These are phyloP conservation scores for Neopestalotiopsis sp. DNA, from an alignment of 2,329 filamentous ascomycete genomes.

Conservation along the genomic window DNA sequence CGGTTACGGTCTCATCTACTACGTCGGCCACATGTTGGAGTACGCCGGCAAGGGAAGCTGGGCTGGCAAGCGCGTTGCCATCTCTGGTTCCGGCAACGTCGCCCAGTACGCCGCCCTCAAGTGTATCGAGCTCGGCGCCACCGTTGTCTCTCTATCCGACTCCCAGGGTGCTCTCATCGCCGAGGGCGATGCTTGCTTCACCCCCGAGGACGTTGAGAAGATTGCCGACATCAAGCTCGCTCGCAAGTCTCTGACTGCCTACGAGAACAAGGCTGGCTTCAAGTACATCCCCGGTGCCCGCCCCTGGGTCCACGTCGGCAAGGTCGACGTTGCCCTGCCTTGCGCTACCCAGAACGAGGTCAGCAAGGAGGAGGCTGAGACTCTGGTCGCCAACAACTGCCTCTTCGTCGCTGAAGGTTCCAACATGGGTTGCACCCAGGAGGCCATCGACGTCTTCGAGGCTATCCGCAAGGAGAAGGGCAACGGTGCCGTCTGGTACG, in stretches of 20 bases:
- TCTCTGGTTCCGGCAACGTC: conserved; percentile 97
- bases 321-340: conserved; percentile 90
- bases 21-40: conserved; percentile 93
- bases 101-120: conserved; percentile 98
- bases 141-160: conserved; percentile 91
- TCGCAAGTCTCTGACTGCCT: conserved; percentile 79
- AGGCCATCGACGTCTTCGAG: conserved; percentile 94
- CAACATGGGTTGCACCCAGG: conserved; percentile 99
- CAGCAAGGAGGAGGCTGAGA: conserved; percentile 85
- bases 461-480: conserved; percentile 73
- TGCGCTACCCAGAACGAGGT: conserved; percentile 98
- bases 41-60: conserved; percentile 87
- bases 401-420: conserved; percentile 93
- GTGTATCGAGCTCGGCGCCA: conserved; percentile 92
- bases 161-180: conserved; percentile 85
- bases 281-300: conserved; percentile 86
- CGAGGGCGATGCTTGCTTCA: conserved; percentile 72
- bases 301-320: conserved; percentile 89
- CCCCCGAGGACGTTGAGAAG: conserved; percentile 75
- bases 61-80: conserved; percentile 88
- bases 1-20: conserved; percentile 95
- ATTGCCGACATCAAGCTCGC: conserved; percentile 88
- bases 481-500: conserved; percentile 84
- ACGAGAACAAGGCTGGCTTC: conserved; percentile 67
- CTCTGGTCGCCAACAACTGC: conserved; percentile 75